Evolutionary conservation across 2,329 filamentous ascomycete species (phyloP), one percentile per base, ranked within the genome.

Genomic region (Alternaria infectoria): DNA sequence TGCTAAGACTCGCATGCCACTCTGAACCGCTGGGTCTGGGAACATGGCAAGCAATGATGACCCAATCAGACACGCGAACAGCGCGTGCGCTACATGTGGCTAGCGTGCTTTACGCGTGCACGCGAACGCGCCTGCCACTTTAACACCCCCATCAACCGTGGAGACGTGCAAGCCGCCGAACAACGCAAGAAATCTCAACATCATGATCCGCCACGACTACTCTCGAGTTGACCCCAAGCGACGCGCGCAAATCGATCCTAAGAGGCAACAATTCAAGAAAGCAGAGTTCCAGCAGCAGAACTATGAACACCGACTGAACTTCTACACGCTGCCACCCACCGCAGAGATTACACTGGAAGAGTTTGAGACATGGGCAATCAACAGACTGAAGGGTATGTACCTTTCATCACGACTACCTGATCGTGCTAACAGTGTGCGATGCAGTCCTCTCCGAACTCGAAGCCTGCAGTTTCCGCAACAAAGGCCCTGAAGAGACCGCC

Each of bases 341-440:
- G 91, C 92, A 51, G 96, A 99, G 77, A 96, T 99, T 72, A 97
- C 93, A 0, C 89, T 99, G 45, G 96, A 99, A 77, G 90, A 99
- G 78, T 99, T 99, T 75, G 96, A 99, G 79, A 93, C 97, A 86
- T 99, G 96, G 96, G 96, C 94, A 11, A 98, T 99, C 75, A 92
- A 97, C 74, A 87, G 96, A 61, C 81, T 99, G 69, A 90, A 93
- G 82, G 88, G 93, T 70, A 25, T 40, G n/a, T 2, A 2, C 2
- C 5, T 8, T 7, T 6, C 7, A 6, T 5, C 0, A 12, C 3
- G 17, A 15, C 15, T 15, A 0, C 8, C 13, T 11, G 9, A 3
- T 6, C 1, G 9, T 51, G 45, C 62, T 73, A 50, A 72, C 69
- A 30, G 7, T 7, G 9, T 9, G 12, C 47, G 11, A 54, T 23